Percentiles rank a stretch among this genome's conserved stretches.
These are phyloP conservation scores for Didymella keratinophila DNA, from an alignment of 2,329 filamentous ascomycete species.

Conservation along the genomic window DNA sequence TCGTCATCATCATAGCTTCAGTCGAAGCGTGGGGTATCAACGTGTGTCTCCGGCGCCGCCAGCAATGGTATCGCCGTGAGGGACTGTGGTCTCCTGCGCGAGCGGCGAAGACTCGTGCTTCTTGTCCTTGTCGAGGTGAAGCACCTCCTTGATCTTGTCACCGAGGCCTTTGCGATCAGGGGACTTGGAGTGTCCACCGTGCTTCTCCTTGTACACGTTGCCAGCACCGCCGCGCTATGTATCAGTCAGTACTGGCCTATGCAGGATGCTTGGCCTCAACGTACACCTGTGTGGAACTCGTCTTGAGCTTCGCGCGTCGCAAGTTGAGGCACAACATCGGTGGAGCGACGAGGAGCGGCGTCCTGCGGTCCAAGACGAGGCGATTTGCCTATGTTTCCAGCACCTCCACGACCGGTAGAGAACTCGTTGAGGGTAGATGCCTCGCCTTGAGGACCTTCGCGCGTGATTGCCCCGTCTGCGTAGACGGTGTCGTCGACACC, in stretches of 20 bases:
- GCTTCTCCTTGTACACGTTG: conserved; percentile 59
- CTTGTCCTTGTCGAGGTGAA: conserved; percentile 50
- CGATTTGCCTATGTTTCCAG: conserved; percentile 54
- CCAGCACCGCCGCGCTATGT: conserved; percentile 55
- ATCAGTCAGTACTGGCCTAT: conserved; percentile 21
- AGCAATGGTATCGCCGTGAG: conserved; percentile 8
- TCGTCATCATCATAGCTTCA: background rate
- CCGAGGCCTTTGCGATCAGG: conserved; percentile 49
- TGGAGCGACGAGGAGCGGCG: conserved; percentile 38
- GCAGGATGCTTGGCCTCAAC: conserved; percentile 15
- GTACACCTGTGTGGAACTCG: conserved; percentile 58
- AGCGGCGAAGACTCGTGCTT: conserved; percentile 43
- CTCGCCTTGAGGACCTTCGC: conserved; percentile 54
- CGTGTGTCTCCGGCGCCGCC: conserved; percentile 14
- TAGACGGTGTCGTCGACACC: conserved; percentile 59
- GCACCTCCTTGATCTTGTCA: conserved; percentile 56
- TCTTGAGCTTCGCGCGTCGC: conserved; percentile 50
- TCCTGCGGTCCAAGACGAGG: conserved; percentile 42
- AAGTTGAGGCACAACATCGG: conserved; percentile 56
- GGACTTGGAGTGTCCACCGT: conserved; percentile 54
- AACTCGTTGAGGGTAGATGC: conserved; percentile 48
- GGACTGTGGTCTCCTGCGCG: conserved; percentile 29
- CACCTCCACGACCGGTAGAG: conserved; percentile 52
- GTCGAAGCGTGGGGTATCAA: conserved; percentile 10
- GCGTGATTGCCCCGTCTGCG: conserved; percentile 56